Evolutionary conservation across 768 basidiomycete species (phyloP), one percentile per base, ranked within the genome.

Genomic region (Omphalotus guepiniiformis): DNA sequence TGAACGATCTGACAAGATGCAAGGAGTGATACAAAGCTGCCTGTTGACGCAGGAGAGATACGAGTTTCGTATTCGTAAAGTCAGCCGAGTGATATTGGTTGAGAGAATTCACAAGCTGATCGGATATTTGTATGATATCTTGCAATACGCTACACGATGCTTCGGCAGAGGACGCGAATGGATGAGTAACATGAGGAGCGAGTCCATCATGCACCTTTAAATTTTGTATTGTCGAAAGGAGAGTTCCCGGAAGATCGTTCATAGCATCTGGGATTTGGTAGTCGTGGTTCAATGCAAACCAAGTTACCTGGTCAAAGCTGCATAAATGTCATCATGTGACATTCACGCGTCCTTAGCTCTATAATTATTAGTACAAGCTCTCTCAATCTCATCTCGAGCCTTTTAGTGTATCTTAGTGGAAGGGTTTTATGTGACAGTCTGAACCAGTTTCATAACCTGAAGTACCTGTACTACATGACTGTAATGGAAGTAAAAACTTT

Each of bases 41-140:
- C 51, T 82, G 76, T 58, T 89, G 83, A 23, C 83, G 78, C 55
- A 87, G 68, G 21, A 81, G 70, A 13, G 85, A 85, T 27, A 85
- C 70, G 5, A 87, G 71, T 55, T 87, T 88, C 12, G 82, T 73
- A 40, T 83, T 82, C 23, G 76, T 71, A 51, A 80, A 71, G 6
- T 76, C 71, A 9, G 72, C 64, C 6, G 80, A 62, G 13, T 73
- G 51, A 54, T 79, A 78, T 40, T 74, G 58, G 22, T 72, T 67
- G 22, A 88, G 64, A 0, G 81, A 82, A 58, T 75, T 66, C 2
- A 74, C 72, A 12, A 84, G 61, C 54, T 80, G 74, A 30, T 73
- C 68, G 11, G 80, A 71, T 8, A 75, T 64, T 43, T 76, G 68
- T 40, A 82, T 67, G 9, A 83, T 60, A 18, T 77, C 69, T 48